A percentile compares a stretch with the other conserved stretches of the same genome.
These are phyloP conservation scores for Rhododendron griersonianum DNA, from an alignment of 148 eudicot genomes.

Conservation along the genomic window DNA sequence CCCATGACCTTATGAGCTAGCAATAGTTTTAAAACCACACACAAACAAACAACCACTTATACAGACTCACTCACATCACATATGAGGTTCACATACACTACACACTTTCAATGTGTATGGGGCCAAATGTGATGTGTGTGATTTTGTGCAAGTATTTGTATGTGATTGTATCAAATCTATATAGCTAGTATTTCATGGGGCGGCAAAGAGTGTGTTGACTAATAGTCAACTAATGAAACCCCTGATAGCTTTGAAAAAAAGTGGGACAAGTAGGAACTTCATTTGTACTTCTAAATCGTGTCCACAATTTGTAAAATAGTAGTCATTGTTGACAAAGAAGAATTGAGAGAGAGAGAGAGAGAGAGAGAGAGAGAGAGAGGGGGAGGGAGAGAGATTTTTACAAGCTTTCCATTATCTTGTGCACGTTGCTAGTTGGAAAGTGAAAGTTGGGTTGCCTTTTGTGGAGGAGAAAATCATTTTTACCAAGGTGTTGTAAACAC, in stretches of 20 bases:
- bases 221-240: background rate
- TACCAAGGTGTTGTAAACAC: too few relatives aligned
- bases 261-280: background rate
- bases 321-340: background rate
- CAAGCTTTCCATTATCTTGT: constrained; percentile 1
- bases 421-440: background rate
- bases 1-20: too few relatives aligned
- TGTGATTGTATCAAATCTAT: too few relatives aligned
- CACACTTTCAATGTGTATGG: too few relatives aligned
- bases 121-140: too few relatives aligned
- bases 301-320: background rate
- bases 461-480: too few relatives aligned
- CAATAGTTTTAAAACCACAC: too few relatives aligned
- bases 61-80: too few relatives aligned
- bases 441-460: background rate
- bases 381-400: background rate
- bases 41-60: too few relatives aligned
- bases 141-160: too few relatives aligned
- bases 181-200: background rate
- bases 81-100: too few relatives aligned
- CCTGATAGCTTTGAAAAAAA: background rate
- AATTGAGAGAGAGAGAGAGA: background rate
- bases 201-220: background rate
- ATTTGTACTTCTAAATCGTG: background rate
- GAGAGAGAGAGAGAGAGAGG: background rate